A percentile compares a stretch with the other conserved stretches of the same genome.
These are phyloP conservation scores for Ambrosia hybrid DNA, from an alignment of 140 eudicot species.

Conservation along the genomic window DNA sequence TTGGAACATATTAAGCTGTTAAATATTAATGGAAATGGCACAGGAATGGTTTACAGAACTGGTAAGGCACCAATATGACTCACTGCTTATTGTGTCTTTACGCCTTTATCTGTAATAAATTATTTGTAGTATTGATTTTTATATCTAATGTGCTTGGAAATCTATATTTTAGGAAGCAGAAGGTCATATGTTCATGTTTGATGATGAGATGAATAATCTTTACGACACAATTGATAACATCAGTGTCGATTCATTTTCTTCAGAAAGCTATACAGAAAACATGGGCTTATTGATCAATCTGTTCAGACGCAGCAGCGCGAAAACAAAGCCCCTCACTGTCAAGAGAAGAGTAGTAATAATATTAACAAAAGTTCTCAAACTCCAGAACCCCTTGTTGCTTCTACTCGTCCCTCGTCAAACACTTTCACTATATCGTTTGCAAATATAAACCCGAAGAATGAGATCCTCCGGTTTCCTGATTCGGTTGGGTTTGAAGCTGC, in stretches of 20 bases:
- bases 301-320: not conserved
- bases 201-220: slow-evolving; percentile 20
- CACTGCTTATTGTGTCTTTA: not conserved
- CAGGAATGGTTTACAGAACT: slow-evolving; percentile 27
- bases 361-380: not conserved
- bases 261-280: slow-evolving; percentile 21
- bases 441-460: slow-evolving; percentile 13
- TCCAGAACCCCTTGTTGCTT: slow-evolving; percentile 9
- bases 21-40: slow-evolving; percentile 19
- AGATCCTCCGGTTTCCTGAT: slow-evolving; percentile 9
- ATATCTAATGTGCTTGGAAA: not conserved
- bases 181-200: slow-evolving; percentile 13
- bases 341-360: not conserved
- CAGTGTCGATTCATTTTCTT: slow-evolving; percentile 22
- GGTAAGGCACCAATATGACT: slow-evolving; percentile 13
- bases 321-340: not conserved
- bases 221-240: slow-evolving; percentile 12
- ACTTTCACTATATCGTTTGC: slow-evolving; percentile 37
- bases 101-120: not conserved
- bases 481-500: slow-evolving; percentile 19
- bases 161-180: slow-evolving; percentile 30
- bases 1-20: slow-evolving; percentile 3
- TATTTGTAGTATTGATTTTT: not conserved
- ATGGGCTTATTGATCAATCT: slow-evolving; percentile 18
- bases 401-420: slow-evolving; percentile 18